These are phyloP conservation scores for Nannochloris sp. DNA, from an alignment of 139 green algal genomes.

Conservation along the genomic window DNA sequence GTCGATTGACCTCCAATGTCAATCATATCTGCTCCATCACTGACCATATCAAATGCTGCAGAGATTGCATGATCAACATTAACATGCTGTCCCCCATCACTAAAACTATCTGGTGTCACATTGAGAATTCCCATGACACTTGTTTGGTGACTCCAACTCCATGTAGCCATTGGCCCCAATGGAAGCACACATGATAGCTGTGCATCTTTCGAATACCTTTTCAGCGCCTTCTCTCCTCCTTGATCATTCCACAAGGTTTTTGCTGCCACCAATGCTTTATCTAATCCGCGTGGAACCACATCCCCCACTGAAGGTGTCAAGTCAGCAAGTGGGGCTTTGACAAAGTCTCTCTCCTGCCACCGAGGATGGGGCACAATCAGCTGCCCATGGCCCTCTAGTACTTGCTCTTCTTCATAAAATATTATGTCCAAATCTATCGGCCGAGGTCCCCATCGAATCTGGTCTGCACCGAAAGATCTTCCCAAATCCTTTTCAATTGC, in stretches of 20 bases:
- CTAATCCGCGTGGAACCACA: background rate
- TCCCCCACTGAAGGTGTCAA: slow-evolving; percentile 20
- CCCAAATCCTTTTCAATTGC: slow-evolving; percentile 60
- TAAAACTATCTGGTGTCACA: slow-evolving; percentile 95
- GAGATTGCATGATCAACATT: slow-evolving; percentile 37
- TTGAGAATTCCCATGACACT: slow-evolving; percentile 94
- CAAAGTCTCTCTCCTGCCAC: slow-evolving; percentile 81
- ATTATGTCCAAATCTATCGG: slow-evolving; percentile 96
- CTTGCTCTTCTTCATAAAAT: slow-evolving; percentile 58
- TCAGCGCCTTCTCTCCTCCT: slow-evolving; percentile 34
- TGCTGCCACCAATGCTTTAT: slow-evolving; percentile 8
- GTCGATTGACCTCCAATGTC: slow-evolving; percentile 96
- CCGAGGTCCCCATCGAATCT: slow-evolving; percentile 65
- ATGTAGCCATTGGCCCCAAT: slow-evolving; percentile 21
- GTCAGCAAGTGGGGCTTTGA: slow-evolving; percentile 72
- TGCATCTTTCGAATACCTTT: background rate
- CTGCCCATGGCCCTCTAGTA: slow-evolving; percentile 36
- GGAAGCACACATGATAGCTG: slow-evolving; percentile 45
- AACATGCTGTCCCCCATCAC: slow-evolving; percentile 58
- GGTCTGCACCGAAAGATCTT: slow-evolving; percentile 32
- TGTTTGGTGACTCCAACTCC: slow-evolving; percentile 30
- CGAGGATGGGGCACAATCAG: slow-evolving; percentile 62
- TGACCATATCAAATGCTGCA: slow-evolving; percentile 54
- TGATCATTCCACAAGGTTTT: slow-evolving; percentile 29
- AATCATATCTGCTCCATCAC: slow-evolving; percentile 72